Evolutionary conservation across 306 rosid genomes (phyloP), one percentile per base, ranked within the genome.

Genomic region (Trifolium dubium): DNA sequence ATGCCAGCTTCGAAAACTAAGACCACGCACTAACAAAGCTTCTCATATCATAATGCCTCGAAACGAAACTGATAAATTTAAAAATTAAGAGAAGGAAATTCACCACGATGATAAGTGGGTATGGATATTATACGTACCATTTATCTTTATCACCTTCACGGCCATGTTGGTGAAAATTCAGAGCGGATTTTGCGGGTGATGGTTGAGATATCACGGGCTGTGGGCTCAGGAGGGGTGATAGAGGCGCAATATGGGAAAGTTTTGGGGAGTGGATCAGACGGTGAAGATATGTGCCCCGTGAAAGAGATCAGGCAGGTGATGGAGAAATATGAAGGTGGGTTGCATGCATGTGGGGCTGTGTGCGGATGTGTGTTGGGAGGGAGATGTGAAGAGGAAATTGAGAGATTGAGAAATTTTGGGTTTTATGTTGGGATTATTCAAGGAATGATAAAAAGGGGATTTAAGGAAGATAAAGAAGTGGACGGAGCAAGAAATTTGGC

Each of bases 361-460:
- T 89, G 96, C 69, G 97, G 97, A 47, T 91, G 88, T 4, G 80
- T 89, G 29, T 30, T 88, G 64, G 96, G 96, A 19, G 91, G 93
- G 31, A 93, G 85, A 5, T 80, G 66, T 67, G 94, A 85, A 62
- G 90, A 73, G 32, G 88, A 88, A 56, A 83, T 81, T 37, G 88
- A 79, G 54, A 80, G 9, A 32, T 31, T 86, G 67, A 83, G 87
- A 37, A 85, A 32, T 6, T 85, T 29, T 77, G 96, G 96, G 2
- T 64, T 71, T 11, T 75, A 83, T 49, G 87, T 82, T 39, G 92
- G 94, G 5, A 70, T 83, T 60, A 43, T 79, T 3, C 67, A 69
- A 69, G 88, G 87, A 34, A 64, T 84, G 74, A 17, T 51, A 8
- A 51, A 43, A 23, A 46, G 50, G 58, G 90, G 85, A n/a, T 34